Conservation (phyloP, 441 rosid species). For the Kokia cookei region DNA sequence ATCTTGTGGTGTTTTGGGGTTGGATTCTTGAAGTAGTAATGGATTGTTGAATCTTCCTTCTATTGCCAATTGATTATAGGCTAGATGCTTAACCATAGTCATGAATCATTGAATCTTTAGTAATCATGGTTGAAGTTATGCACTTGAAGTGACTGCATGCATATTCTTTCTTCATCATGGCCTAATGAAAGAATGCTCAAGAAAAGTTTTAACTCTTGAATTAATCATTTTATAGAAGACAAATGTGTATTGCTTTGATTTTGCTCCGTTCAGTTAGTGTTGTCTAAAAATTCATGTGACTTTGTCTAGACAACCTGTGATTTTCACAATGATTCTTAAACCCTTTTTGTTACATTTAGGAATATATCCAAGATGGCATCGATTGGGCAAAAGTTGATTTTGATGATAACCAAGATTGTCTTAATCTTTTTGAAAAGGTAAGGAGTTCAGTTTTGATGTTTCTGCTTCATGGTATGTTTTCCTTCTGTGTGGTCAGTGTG, state of each 20-base stretch:
- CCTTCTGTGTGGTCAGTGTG: neutral
- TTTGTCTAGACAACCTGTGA: neutral
- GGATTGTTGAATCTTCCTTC: neutral
- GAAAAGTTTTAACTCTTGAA: neutral
- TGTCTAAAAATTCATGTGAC: neutral
- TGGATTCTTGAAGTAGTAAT: neutral
- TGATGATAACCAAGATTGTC: constrained; percentile 97
- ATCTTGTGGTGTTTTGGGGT: neutral
- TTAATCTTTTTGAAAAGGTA: constrained; percentile 98
- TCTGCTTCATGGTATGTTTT: neutral
- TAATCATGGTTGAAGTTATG: neutral
- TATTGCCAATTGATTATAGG: neutral
- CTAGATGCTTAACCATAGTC: neutral
- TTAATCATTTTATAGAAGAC: neutral
- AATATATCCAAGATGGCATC: constrained; percentile 97
- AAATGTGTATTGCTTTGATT: neutral
- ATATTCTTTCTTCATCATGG: neutral
- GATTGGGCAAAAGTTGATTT: constrained; percentile 98
- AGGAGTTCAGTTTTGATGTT: neutral
- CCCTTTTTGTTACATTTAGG: constrained; percentile 36
- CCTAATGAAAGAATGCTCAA: neutral
- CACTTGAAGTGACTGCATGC: neutral
- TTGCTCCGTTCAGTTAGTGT: neutral
- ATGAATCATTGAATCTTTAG: neutral
- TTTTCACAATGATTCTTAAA: neutral